Evolutionary conservation across 2,329 filamentous ascomycete species (phyloP), one percentile per base, ranked within the genome.

Genomic region (Trichoderma breve): DNA sequence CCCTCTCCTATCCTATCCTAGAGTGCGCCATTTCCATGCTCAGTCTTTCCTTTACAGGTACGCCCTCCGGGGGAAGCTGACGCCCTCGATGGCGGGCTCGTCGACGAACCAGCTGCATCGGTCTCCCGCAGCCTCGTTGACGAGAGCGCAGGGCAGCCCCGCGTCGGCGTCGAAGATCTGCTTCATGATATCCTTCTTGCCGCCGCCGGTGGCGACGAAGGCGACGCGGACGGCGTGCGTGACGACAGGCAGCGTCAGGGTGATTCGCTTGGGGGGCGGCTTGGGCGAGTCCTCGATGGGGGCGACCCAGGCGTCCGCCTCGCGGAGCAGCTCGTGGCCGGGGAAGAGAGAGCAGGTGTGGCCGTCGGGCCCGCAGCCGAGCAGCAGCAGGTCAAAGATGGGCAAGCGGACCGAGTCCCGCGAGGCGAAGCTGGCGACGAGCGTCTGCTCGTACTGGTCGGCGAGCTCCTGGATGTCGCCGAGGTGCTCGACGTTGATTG

Each of bases 321-420:
- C 95, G 75, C 94, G 90, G 76, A 98, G 88, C 69, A 98, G 88
- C 72, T 91, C 89, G 80, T 98, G 95, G 70, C 92, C 92, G 6
- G 96, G 96, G 86, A 99, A 99, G 67, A 99, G 86, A 77, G 92
- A 96, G 90, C 96, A 98, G 39, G 96, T 98, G 85, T 99, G 96
- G 67, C 96, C 96, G 81, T 98, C 96, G 15, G 96, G 95, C 0
- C 96, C 96, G 81, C 93, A 97, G 77, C 96, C 96, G 55, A 99
- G 90, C 55, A 99, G 89, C 70, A 99, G 87, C 68, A 99, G 89
- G 81, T 99, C 96, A 82, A 98, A 99, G 79, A 97, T 92, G 76
- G 96, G 96, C 60, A 98, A 86, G 82, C 94, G 95, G 81, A 99
- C 95, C 74, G 93, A 96, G 84, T 99, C 96, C 80, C 95, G 92